Evolutionary conservation across 371 early-diverging fungal genomes (phyloP).

Genomic region (Mucor irregularis): DNA sequence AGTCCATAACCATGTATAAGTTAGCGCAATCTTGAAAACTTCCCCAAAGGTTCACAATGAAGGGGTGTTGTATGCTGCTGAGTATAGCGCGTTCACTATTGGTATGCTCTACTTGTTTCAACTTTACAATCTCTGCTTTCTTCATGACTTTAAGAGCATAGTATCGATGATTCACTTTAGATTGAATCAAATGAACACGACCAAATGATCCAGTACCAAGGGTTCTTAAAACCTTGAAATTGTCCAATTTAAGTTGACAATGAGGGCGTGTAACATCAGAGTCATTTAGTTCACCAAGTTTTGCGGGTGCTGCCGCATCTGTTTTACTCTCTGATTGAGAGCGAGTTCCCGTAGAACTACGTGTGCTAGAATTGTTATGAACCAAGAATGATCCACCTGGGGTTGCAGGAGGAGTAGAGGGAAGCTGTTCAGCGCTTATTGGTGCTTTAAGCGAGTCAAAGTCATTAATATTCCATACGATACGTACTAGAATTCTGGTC

Average conservation of each 20-base stretch:
- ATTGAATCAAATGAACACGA: slow-evolving; percentile 85
- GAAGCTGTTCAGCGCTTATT: slow-evolving; percentile 12
- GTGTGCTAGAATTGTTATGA: not conserved
- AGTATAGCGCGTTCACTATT: slow-evolving; percentile 84
- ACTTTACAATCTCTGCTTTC: slow-evolving; percentile 89
- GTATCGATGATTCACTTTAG: slow-evolving; percentile 63
- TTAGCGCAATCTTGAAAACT: slow-evolving; percentile 87
- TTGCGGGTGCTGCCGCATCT: not conserved
- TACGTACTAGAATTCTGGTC: slow-evolving; percentile 3
- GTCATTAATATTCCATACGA: too few species aligned
- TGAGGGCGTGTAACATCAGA: slow-evolving; percentile 23
- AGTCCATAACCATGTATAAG: slow-evolving; percentile 93
- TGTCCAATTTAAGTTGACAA: slow-evolving; percentile 19
- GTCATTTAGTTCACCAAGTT: not conserved
- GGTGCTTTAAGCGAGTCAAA: slow-evolving; percentile 3
- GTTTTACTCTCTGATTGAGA: not conserved
- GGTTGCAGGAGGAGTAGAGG: slow-evolving; percentile 23
- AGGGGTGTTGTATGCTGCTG: slow-evolving; percentile 77
- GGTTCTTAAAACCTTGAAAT: slow-evolving; percentile 58
- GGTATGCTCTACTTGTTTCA: slow-evolving; percentile 91
- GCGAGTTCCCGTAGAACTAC: not conserved
- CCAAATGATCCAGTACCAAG: slow-evolving; percentile 97
- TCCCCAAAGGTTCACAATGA: slow-evolving; percentile 87
- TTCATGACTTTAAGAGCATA: slow-evolving; percentile 90
- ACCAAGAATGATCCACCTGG: slow-evolving; percentile 17